Evolutionary conservation across 495 filamentous ascomycete genomes (phyloP).

Genomic region (Pseudomonodictys pantanalensis): DNA sequence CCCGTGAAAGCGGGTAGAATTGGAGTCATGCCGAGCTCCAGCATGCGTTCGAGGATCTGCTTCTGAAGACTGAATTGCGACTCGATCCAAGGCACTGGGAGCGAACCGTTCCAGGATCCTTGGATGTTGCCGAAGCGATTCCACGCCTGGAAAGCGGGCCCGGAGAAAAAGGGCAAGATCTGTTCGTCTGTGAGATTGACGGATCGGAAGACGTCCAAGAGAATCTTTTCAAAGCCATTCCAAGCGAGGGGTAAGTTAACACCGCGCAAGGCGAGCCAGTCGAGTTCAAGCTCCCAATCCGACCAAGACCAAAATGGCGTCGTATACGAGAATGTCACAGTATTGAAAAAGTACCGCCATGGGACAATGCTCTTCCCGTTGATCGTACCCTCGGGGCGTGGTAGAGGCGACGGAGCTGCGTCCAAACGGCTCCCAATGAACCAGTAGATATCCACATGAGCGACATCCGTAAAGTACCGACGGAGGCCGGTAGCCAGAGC

Average conservation of each 20-base stretch:
- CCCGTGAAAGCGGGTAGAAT: conserved; percentile 45
- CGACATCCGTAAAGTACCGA: conserved; percentile 49
- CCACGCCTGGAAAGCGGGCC: conserved; percentile 56
- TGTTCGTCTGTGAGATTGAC: conserved; percentile 48
- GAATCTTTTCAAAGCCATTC: conserved; percentile 53
- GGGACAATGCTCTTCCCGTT: conserved; percentile 44
- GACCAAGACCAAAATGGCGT: conserved; percentile 54
- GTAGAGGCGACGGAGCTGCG: conserved; percentile 36
- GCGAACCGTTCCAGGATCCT: conserved; percentile 43
- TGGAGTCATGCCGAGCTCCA: conserved; percentile 54
- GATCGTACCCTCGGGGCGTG: conserved; percentile 32
- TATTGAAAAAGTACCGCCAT: conserved; percentile 57
- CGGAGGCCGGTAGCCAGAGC: conserved; percentile 51
- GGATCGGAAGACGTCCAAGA: conserved; percentile 51
- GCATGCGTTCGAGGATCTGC: conserved; percentile 51
- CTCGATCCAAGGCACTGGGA: conserved; percentile 50
- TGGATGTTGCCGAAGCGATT: conserved; percentile 58
- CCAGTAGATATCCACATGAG: conserved; percentile 56
- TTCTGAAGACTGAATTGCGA: conserved; percentile 49
- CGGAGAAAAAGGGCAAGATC: conserved; percentile 48
- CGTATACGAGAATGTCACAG: conserved; percentile 58
- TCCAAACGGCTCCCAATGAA: conserved; percentile 44
- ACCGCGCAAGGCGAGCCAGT: conserved; percentile 55
- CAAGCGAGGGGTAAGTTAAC: conserved; percentile 55
- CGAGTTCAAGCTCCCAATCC: conserved; percentile 54